Percentiles rank a stretch among this genome's conserved stretches.
Evolutionary conservation across 2,329 filamentous ascomycete species (phyloP).

Genomic region (Arthrinium phaeospermum): DNA sequence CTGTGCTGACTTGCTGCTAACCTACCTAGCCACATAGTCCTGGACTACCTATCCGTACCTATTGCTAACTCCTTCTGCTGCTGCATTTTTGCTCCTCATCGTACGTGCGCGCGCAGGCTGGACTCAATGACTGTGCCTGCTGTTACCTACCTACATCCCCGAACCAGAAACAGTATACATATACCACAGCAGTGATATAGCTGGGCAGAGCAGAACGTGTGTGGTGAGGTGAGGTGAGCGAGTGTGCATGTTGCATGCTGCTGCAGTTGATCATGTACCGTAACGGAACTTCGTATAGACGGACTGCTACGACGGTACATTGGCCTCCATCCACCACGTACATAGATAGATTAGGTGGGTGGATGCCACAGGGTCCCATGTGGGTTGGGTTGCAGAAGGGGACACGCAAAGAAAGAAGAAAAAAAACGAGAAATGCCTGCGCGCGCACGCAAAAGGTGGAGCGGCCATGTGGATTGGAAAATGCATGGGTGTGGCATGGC

Average conservation of each 20-base stretch:
- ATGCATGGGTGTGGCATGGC: slow-evolving; percentile 17
- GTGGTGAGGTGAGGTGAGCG: neutral
- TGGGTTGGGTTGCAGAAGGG: slow-evolving; percentile 13
- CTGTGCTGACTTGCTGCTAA: slow-evolving; percentile 6
- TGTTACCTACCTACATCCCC: neutral
- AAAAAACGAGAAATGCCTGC: slow-evolving; percentile 17
- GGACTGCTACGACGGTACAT: slow-evolving; percentile 7
- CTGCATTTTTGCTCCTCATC: neutral
- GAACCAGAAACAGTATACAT: neutral
- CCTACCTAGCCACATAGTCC: neutral
- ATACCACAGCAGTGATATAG: neutral
- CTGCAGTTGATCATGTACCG: slow-evolving; percentile 11
- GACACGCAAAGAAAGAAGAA: neutral
- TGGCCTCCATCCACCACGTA: neutral
- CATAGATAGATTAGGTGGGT: slow-evolving; percentile 16
- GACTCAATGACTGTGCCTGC: neutral
- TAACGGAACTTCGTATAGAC: slow-evolving; percentile 15
- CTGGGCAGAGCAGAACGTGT: neutral
- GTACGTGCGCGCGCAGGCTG: neutral
- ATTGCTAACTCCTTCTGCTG: neutral
- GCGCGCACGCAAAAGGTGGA: slow-evolving; percentile 13
- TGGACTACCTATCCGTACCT: too few relatives aligned
- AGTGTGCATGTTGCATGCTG: neutral
- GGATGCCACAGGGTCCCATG: slow-evolving; percentile 12
- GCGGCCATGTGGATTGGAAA: neutral